Conservation (phyloP, 495 filamentous ascomycete genomes). For the Talaromyces stipitatus region DNA sequence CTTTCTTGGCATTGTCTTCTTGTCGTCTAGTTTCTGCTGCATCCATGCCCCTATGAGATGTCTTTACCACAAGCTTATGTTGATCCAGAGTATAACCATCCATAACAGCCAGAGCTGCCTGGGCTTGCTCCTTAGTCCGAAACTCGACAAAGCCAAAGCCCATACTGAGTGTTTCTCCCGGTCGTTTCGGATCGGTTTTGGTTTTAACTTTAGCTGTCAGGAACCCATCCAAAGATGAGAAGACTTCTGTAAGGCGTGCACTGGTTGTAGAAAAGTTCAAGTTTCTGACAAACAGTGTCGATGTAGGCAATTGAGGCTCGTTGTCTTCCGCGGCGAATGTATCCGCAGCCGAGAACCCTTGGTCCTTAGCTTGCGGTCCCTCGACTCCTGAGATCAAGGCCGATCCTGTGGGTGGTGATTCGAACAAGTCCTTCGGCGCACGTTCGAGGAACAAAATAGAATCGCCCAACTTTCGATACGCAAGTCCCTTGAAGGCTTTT, state of each 20-base stretch:
- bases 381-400: constrained; percentile 16
- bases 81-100: constrained; percentile 76
- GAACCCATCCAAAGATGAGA: constrained; percentile 77
- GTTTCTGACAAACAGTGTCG: constrained; percentile 87
- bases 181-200: constrained; percentile 76
- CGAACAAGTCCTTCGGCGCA: constrained; percentile 78
- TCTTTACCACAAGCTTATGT: constrained; percentile 76
- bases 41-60: constrained; percentile 77
- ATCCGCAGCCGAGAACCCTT: constrained; percentile 48
- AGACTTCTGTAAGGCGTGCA: constrained; percentile 60
- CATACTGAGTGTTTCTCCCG: constrained; percentile 82
- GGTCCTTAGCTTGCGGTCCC: constrained; percentile 24
- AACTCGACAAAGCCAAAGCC: constrained; percentile 96
- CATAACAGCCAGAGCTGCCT: constrained; percentile 74
- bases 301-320: constrained; percentile 50
- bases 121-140: constrained; percentile 62
- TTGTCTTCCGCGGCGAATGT: constrained; percentile 46
- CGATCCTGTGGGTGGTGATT: constrained; percentile 22
- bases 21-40: constrained; percentile 77
- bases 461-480: constrained; percentile 85
- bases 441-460: constrained; percentile 91
- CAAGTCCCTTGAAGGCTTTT: constrained; percentile 71
- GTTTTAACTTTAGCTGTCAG: constrained; percentile 78
- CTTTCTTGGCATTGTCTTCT: constrained; percentile 72
- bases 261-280: constrained; percentile 87